phyloP scores from a whole-genome alignment of 2,329 filamentous ascomycete genomes.

The Didymella pinodella region DNA sequence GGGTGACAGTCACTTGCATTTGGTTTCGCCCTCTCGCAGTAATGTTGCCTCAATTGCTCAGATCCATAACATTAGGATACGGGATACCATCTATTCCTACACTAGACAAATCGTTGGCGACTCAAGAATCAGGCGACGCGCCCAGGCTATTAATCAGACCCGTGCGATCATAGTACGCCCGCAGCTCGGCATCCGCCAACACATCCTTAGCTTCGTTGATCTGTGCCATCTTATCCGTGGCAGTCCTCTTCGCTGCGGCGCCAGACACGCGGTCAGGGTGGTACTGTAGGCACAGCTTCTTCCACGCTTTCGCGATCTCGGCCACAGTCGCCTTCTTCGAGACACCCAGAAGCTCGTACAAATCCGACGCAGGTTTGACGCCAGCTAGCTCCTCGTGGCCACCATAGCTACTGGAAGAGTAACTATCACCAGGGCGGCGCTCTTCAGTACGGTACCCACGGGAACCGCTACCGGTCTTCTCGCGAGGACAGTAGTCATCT shows the following conservation, averaged over 20 bases:
- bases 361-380: conserved; percentile 58
- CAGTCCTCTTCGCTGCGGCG: conserved; percentile 11
- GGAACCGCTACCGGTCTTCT: neutral
- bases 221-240: conserved; percentile 34
- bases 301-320: conserved; percentile 97
- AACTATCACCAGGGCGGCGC: neutral
- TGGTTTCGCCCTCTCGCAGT: too few species aligned
- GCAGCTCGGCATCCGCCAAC: conserved; percentile 21
- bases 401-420: neutral
- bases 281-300: conserved; percentile 90
- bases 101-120: neutral
- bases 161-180: conserved; percentile 31
- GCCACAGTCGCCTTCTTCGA: conserved; percentile 71
- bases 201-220: conserved; percentile 36
- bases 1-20: too few species aligned
- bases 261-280: conserved; percentile 73
- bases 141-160: conserved; percentile 14
- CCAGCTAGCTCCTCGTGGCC: neutral
- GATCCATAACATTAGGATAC: too few species aligned
- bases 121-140: conserved; percentile 1
- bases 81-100: too few species aligned
- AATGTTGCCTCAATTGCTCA: too few species aligned
- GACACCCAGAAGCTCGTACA: conserved; percentile 84
- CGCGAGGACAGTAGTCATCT: neutral
- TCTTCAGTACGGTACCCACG: conserved; percentile 5